A percentile compares a stretch with the other conserved stretches of the same genome.
These are phyloP conservation scores for Mortierella sp. DNA, from an alignment of 371 early-diverging fungal genomes.

Conservation along the genomic window DNA sequence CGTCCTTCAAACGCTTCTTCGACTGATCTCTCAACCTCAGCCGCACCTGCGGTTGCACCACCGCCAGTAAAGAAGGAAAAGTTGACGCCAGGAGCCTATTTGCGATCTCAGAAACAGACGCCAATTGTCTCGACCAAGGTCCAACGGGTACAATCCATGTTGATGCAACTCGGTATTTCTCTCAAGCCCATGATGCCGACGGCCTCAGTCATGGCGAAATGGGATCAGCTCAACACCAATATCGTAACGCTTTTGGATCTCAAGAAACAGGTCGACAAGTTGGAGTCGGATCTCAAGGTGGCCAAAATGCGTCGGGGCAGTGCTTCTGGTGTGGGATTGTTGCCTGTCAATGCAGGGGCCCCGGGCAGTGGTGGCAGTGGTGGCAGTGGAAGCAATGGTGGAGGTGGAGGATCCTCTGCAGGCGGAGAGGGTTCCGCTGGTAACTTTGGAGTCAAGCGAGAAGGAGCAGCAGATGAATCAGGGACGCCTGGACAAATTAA, in stretches of 20 bases:
- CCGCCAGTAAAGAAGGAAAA: slow-evolving; percentile 67
- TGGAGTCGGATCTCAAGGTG: slow-evolving; percentile 79
- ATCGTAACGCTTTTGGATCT: slow-evolving; percentile 81
- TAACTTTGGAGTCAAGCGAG: slow-evolving; percentile 43
- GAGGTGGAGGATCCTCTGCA: background rate
- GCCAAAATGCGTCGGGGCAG: slow-evolving; percentile 61
- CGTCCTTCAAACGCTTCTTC: slow-evolving; percentile 30
- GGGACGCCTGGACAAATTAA: slow-evolving; percentile 37
- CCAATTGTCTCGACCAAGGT: slow-evolving; percentile 73
- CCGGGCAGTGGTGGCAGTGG: slow-evolving; percentile 7
- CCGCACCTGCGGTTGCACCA: slow-evolving; percentile 3
- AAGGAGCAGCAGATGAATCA: slow-evolving; percentile 38
- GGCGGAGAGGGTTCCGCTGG: slow-evolving; percentile 8
- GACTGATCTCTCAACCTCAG: slow-evolving; percentile 3
- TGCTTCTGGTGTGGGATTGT: slow-evolving; percentile 22
- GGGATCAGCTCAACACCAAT: slow-evolving; percentile 76
- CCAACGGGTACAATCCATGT: slow-evolving; percentile 69
- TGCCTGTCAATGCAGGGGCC: slow-evolving; percentile 16
- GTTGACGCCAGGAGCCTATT: slow-evolving; percentile 78
- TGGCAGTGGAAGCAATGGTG: background rate
- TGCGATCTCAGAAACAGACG: slow-evolving; percentile 77
- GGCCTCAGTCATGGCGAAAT: slow-evolving; percentile 73
- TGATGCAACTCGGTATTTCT: slow-evolving; percentile 74
- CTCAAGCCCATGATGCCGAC: slow-evolving; percentile 87
- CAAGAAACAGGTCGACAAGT: slow-evolving; percentile 82